Base-by-base conservation (phyloP, 1,284 basidiomycete species). In the Dichomitus squalens region DNA sequence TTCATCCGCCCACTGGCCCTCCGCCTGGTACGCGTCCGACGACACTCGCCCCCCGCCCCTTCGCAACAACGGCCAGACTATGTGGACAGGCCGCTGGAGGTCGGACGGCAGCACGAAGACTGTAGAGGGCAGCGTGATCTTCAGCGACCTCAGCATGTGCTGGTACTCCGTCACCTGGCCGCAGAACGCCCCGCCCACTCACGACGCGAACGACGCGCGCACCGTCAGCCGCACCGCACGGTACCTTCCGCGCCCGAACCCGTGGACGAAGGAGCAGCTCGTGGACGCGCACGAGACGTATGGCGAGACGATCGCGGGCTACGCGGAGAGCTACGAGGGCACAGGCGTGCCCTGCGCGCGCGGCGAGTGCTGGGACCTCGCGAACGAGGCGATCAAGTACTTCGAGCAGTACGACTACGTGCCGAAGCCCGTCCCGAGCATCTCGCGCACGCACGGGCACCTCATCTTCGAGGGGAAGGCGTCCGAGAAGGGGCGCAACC, bases 331-430 rank as follows among this genome's bases (percentile, higher is more conserved):
- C 41, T 83, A 76, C 63, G 73, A 75, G 43, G 77, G 71, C 1
- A 70, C 75, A 0, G 77, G 79, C 2, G 62, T 72, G 57, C 78
- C 75, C 52, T 80, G 83, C 57, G 81, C 72, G 14, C 72, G 79
- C 8, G 84, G 84, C 23, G 82, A 84, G 64, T 85, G 83, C 66
- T 86, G 84, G 84, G 82, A 84, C 70, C 68, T 86, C 34, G 83
- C 83, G 14, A 70, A 73, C 59, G 78, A 84, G 66, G 82, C 76
- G 29, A 70, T 85, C 53, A 76, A 78, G 60, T 74, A 75, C 44
- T 76, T 80, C 63, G 66, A 72, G 8, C 68, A 74, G 48, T 79
- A 71, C 66, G 75, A 79, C 57, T 77, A 79, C 59, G 68, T 79
- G 33, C 76, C 79, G 11, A 69, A 71, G 53, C 81, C 83, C 16